Evolutionary conservation across 176 grass and related monocot genomes (phyloP).

Genomic region (Oryza meyeriana): DNA sequence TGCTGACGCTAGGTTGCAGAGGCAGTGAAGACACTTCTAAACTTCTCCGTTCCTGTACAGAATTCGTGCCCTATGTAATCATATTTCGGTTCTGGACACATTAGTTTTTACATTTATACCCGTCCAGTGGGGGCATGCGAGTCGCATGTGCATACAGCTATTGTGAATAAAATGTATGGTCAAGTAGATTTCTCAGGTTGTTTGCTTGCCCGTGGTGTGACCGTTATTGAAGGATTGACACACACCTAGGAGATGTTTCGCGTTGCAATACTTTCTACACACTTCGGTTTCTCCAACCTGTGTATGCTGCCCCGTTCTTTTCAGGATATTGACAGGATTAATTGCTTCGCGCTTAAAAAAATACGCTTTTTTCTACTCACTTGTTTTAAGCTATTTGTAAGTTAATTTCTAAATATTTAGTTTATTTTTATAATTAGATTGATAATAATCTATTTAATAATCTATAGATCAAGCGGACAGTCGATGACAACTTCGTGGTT

Average conservation of each 20-base stretch:
- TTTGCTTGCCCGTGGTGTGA: background rate
- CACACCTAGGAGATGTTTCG: slow-evolving; percentile 9
- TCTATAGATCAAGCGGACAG: no score
- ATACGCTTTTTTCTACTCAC: no score
- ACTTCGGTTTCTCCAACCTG: no score
- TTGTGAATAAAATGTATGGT: slow-evolving; percentile 26
- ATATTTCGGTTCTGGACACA: slow-evolving; percentile 34
- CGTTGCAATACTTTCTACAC: background rate
- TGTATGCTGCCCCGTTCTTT: no score
- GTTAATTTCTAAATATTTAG: no score
- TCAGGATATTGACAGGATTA: no score
- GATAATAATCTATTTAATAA: no score
- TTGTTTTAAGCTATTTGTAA: no score
- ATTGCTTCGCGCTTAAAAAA: no score
- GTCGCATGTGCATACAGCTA: slow-evolving; percentile 13
- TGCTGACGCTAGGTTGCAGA: slow-evolving; percentile 37
- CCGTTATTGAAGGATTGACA: background rate
- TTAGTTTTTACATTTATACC: slow-evolving; percentile 26
- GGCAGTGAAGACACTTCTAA: slow-evolving; percentile 8
- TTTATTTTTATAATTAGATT: no score
- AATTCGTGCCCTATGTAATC: slow-evolving; percentile 48
- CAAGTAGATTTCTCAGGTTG: background rate
- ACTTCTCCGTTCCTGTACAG: slow-evolving; percentile 45
- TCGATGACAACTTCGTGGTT: no score
- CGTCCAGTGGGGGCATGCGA: slow-evolving; percentile 25